A percentile compares a stretch with the other conserved stretches of the same genome.
phyloP scores from a whole-genome alignment of 176 grass and related monocot species.

The Pontederia crassipes region DNA sequence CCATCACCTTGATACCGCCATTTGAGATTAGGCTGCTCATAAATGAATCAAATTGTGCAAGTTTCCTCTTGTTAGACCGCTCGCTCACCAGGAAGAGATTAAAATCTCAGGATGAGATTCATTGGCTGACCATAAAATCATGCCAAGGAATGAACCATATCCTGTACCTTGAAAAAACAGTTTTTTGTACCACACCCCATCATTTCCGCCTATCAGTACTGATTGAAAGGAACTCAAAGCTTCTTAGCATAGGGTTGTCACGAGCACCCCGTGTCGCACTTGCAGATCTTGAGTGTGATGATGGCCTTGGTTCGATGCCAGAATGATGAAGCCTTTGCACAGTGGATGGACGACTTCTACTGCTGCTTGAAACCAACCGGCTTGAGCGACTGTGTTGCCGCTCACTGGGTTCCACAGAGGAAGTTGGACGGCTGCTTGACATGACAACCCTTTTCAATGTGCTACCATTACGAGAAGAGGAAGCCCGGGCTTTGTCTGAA shows the following conservation, averaged over 20 bases:
- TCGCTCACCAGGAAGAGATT: too few species aligned
- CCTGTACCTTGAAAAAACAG: neutral
- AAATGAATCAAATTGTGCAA: too few species aligned
- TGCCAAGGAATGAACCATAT: too few species aligned
- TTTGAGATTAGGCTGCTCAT: too few species aligned
- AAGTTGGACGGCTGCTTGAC: slow-evolving; percentile 35
- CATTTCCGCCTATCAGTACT: slow-evolving; percentile 59
- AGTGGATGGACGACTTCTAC: slow-evolving; percentile 44
- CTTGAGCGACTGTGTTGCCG: slow-evolving; percentile 26
- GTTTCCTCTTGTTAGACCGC: too few species aligned
- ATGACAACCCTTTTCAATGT: slow-evolving; percentile 38
- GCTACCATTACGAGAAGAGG: slow-evolving; percentile 45
- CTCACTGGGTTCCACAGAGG: slow-evolving; percentile 40
- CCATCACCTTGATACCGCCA: too few species aligned
- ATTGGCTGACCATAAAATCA: too few species aligned
- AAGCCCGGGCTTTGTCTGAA: slow-evolving; percentile 34
- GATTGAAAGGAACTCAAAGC: slow-evolving; percentile 66
- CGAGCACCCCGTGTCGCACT: slow-evolving; percentile 9
- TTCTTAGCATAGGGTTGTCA: slow-evolving; percentile 37
- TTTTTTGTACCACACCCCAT: neutral
- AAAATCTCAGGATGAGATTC: too few species aligned
- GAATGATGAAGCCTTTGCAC: slow-evolving; percentile 63
- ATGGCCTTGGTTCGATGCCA: slow-evolving; percentile 40
- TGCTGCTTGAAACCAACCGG: slow-evolving; percentile 29
- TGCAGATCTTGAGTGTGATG: slow-evolving; percentile 18